A percentile compares a stretch with the other conserved stretches of the same genome.
Conservation (phyloP, 2,329 filamentous ascomycete genomes). For the Phaeomoniella chlamydospora region DNA sequence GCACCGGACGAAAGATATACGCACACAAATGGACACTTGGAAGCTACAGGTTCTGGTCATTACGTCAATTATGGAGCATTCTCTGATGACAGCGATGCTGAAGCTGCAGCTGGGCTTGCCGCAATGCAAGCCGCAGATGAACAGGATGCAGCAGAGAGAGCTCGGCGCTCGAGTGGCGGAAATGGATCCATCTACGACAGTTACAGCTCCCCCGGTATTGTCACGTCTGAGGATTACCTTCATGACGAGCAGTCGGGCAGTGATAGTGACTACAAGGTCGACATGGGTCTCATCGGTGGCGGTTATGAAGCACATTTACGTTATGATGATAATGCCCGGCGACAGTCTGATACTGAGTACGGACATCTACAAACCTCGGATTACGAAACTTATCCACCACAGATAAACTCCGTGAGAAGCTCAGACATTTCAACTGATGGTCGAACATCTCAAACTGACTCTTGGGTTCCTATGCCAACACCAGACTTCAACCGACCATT, state of each 20-base stretch:
- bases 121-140: conserved; percentile 76
- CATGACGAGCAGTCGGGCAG: conserved; percentile 30
- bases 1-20: conserved; percentile 29
- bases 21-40: conserved; percentile 35
- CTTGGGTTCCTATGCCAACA: conserved; percentile 24
- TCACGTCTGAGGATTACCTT: background rate
- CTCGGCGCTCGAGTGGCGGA: conserved; percentile 43
- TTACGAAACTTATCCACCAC: conserved; percentile 8
- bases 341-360: conserved; percentile 11
- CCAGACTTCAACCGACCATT: conserved; percentile 44
- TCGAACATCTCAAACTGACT: conserved; percentile 10
- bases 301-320: conserved; percentile 50
- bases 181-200: conserved; percentile 33
- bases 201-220: conserved; percentile 11
- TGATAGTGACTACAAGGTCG: conserved; percentile 61
- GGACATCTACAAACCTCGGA: conserved; percentile 7
- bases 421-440: conserved; percentile 12
- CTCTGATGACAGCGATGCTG: conserved; percentile 71
- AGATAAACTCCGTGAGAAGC: conserved; percentile 12
- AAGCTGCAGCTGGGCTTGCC: conserved; percentile 69
- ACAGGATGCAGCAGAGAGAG: conserved; percentile 43
- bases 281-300: conserved; percentile 61
- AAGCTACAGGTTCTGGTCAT: conserved; percentile 26
- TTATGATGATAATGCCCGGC: conserved; percentile 37
- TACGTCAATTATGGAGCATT: conserved; percentile 33